These are phyloP conservation scores for Penicillium angulare DNA, from an alignment of 495 filamentous ascomycete species.

Conservation along the genomic window DNA sequence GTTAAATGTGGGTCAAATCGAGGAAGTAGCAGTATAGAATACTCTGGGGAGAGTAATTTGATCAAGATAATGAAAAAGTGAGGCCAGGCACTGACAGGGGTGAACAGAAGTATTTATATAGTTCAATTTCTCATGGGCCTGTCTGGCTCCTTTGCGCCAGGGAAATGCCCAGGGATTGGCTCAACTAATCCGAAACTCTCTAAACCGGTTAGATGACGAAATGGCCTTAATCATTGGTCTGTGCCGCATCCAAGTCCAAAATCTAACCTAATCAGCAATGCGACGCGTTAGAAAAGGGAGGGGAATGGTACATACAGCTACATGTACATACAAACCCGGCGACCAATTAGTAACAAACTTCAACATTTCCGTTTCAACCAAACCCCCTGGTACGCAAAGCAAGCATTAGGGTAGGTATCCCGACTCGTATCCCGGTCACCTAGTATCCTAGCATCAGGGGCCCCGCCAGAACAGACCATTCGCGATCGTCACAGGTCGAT, in stretches of 20 bases:
- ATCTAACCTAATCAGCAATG: not conserved
- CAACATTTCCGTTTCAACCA: too few relatives aligned
- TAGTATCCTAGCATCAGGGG: not conserved
- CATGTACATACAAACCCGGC: too few relatives aligned
- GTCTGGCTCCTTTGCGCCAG: not conserved
- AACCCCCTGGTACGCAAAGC: not conserved
- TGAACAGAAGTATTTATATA: slow-evolving; percentile 3
- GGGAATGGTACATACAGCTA: too few relatives aligned
- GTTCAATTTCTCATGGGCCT: not conserved
- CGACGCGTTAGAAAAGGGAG: not conserved
- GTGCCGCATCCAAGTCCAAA: not conserved
- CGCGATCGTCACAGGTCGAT: slow-evolving; percentile 5
- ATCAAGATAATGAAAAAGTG: not conserved
- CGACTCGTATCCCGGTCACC: not conserved
- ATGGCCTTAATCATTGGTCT: slow-evolving; percentile 5
- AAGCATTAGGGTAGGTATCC: not conserved
- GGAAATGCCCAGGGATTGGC: slow-evolving; percentile 2
- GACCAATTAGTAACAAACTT: too few relatives aligned
- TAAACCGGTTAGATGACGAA: slow-evolving; percentile 5
- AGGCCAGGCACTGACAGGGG: not conserved
- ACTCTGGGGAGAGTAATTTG: not conserved
- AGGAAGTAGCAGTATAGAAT: too few relatives aligned
- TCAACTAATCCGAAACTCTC: not conserved
- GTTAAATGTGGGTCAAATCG: slow-evolving; percentile 5
- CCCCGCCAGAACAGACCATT: not conserved